A percentile compares a stretch with the other conserved stretches of the same genome.
Evolutionary conservation across 208 protist species (phyloP).

Genomic region (Entamoeba invadens): DNA sequence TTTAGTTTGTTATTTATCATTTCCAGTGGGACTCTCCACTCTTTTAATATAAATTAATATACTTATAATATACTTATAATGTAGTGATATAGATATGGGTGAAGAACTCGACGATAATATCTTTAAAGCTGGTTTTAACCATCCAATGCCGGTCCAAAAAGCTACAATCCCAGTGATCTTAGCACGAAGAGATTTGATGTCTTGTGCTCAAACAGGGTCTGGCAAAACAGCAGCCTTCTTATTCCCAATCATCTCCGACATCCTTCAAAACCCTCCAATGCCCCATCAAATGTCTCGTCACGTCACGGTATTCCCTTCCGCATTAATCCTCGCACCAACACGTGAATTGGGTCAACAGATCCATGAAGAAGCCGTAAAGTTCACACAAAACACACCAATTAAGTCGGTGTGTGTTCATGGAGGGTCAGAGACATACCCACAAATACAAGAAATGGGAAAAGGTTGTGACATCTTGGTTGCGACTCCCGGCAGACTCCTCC

Average conservation of each 20-base stretch:
- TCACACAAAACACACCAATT: constrained; percentile 59
- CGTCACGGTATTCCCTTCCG: constrained; percentile 16
- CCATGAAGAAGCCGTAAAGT: constrained; percentile 62
- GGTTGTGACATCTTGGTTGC: constrained; percentile 53
- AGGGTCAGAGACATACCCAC: constrained; percentile 46
- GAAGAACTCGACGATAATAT: neutral
- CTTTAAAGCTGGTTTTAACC: neutral
- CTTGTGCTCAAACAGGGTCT: constrained; percentile 65
- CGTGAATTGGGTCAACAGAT: constrained; percentile 87
- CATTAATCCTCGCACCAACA: constrained; percentile 82
- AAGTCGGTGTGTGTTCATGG: constrained; percentile 54
- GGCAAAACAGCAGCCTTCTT: constrained; percentile 74
- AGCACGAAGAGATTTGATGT: constrained; percentile 55
- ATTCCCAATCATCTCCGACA: constrained; percentile 57
- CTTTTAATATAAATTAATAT: no score
- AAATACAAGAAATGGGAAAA: constrained; percentile 36
- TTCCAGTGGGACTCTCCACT: no score
- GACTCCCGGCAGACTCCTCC: constrained; percentile 80
- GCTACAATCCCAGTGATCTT: neutral
- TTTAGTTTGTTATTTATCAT: no score
- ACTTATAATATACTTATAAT: no score
- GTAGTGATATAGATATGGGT: neutral
- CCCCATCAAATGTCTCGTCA: neutral
- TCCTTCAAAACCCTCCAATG: neutral
- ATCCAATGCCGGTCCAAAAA: constrained; percentile 1